These are phyloP conservation scores for Apiospora arundinis DNA, from an alignment of 2,329 filamentous ascomycete genomes.

Conservation along the genomic window DNA sequence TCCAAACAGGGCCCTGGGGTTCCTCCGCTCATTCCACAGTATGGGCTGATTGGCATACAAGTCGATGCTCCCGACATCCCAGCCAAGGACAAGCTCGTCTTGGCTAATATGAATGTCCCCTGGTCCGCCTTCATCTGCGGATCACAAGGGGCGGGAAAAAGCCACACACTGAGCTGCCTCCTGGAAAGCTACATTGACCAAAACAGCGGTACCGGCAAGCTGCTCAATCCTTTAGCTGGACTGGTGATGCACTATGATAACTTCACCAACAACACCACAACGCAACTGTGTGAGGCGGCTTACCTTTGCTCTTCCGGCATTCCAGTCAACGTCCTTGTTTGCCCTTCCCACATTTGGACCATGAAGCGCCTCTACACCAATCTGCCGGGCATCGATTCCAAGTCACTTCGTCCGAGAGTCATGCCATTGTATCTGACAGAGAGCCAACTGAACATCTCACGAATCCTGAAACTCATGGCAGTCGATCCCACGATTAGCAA, in stretches of 20 bases:
- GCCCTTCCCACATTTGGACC: constrained; percentile 48
- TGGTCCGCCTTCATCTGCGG: constrained; percentile 68
- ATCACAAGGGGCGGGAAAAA: constrained; percentile 65
- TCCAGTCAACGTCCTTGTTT: constrained; percentile 54
- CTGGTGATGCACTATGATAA: constrained; percentile 61
- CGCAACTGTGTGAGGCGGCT: constrained; percentile 55
- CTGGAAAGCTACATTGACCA: constrained; percentile 46
- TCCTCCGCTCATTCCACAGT: background rate
- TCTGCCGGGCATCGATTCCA: constrained; percentile 35
- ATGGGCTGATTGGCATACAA: background rate
- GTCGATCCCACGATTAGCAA: constrained; percentile 43
- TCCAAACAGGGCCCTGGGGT: background rate
- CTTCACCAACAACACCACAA: constrained; percentile 38
- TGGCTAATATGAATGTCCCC: constrained; percentile 58
- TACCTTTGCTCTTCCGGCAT: constrained; percentile 55
- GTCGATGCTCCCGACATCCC: constrained; percentile 10
- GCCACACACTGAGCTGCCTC: constrained; percentile 61
- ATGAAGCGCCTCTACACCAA: constrained; percentile 51
- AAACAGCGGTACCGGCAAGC: constrained; percentile 43
- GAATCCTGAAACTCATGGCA: constrained; percentile 60
- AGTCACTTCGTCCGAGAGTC: constrained; percentile 44
- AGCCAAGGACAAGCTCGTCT: constrained; percentile 35
- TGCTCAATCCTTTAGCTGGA: constrained; percentile 53
- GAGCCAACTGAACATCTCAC: constrained; percentile 52
- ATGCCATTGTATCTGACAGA: constrained; percentile 51